Base-by-base conservation (phyloP, 495 filamentous ascomycete genomes). In the Alectoria sarmentosa region DNA sequence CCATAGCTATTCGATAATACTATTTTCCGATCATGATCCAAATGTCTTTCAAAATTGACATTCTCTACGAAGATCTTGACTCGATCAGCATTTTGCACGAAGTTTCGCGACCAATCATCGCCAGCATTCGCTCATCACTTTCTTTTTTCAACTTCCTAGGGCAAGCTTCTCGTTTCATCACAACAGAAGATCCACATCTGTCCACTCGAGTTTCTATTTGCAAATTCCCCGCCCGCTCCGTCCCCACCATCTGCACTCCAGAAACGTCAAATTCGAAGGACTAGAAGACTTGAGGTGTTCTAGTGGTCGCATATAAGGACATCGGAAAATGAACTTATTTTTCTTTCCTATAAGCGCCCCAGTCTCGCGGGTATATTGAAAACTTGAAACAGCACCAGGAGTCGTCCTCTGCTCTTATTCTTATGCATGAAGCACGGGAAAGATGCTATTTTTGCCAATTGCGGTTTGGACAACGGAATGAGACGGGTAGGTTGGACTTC, bases 331-430 rank as follows among this genome's bases (percentile, higher is more conserved):
- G 28, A 21, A 4, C n/a, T 26, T 32, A 38, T 13, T 26, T 41
- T 36, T 28, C 36, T 42, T 39, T 5, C 17, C 19, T 60, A 60
- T 54, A 65, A 65, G 63, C 63, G 63, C 63, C 36, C 63, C 63
- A 58, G 28, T 65, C 42, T 30, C 10, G 44, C 63, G 56, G 52
- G 28, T 60, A n/a, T 54, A 57, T 56, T 32, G 41, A 38, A 32
- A 28, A 65, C 42, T 14, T 60, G 63, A 65, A 65, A 65, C 63
- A 23, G 9, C n/a, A 28, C 42, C 44, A 65, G 38, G 28, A 32
- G 10, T 23, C 38, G 46, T 17, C n/a, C n/a, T n/a, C n/a, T n/a
- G n/a, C n/a, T n/a, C n/a, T n/a, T n/a, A n/a, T n/a, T n/a, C 34
- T n/a, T 30, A 21, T 42, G 49, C 61, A 42, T 63, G 48, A 42